Conservation (phyloP, 176 grass and related monocot species). For the Oryza coarctata region DNA sequence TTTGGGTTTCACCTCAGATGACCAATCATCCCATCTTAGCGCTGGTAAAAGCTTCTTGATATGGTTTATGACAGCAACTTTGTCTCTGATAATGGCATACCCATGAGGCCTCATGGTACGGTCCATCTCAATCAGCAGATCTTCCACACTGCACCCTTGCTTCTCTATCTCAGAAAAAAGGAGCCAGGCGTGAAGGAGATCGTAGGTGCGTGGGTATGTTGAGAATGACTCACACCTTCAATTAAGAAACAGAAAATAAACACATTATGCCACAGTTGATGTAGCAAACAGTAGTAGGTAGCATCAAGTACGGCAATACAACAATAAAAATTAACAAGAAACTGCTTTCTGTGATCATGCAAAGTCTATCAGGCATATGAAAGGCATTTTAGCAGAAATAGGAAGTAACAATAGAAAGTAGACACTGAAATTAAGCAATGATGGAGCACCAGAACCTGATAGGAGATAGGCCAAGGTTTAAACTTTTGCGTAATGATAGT, state of each 20-base stretch:
- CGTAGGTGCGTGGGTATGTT: constrained; percentile 71
- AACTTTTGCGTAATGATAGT: not conserved
- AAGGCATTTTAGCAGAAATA: not conserved
- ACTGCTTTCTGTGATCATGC: not conserved
- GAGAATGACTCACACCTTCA: constrained; percentile 82
- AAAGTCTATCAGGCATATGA: not conserved
- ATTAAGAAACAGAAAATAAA: constrained; percentile 14
- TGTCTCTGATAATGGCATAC: constrained; percentile 67
- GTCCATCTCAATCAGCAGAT: constrained; percentile 85
- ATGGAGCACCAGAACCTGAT: not conserved
- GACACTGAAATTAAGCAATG: not conserved
- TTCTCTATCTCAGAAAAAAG: constrained; percentile 64
- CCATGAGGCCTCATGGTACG: constrained; percentile 63
- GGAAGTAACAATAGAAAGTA: not conserved
- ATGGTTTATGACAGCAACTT: constrained; percentile 44
- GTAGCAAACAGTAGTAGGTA: not conserved
- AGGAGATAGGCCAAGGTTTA: not conserved
- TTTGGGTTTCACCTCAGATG: constrained; percentile 58
- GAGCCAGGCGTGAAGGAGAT: constrained; percentile 67
- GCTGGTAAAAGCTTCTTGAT: constrained; percentile 54
- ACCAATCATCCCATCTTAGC: constrained; percentile 73
- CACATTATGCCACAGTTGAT: not conserved
- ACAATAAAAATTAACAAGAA: not conserved
- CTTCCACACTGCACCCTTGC: constrained; percentile 63
- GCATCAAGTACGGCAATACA: not conserved